Percentiles rank a stretch among this genome's conserved stretches.
Evolutionary conservation across 2,329 filamentous ascomycete species (phyloP).

Genomic region (Tolypocladium amazonense): DNA sequence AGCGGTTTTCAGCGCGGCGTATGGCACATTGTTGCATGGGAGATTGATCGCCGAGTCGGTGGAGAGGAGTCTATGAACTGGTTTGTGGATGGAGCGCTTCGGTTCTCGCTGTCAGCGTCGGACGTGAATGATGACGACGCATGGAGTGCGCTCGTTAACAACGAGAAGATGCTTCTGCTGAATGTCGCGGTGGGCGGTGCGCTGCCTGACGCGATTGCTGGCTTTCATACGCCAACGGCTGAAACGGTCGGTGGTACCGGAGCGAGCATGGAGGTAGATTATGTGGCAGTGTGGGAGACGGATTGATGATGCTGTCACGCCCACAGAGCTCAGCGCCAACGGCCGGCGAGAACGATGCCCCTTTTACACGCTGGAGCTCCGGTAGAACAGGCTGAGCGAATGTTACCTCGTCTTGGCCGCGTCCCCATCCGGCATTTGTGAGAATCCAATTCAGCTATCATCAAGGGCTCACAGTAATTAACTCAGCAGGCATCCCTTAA

Average conservation of each 20-base stretch:
- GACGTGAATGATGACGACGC: slow-evolving; percentile 14
- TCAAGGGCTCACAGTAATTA: neutral
- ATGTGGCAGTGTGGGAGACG: slow-evolving; percentile 24
- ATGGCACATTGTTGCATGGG: slow-evolving; percentile 21
- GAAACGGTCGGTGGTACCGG: slow-evolving; percentile 19
- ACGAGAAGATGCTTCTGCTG: slow-evolving; percentile 23
- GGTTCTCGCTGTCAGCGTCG: slow-evolving; percentile 15
- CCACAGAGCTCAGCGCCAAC: neutral
- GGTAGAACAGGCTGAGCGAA: neutral
- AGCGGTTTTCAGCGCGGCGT: slow-evolving; percentile 13
- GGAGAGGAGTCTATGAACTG: slow-evolving; percentile 21
- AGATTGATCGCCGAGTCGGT: slow-evolving; percentile 19
- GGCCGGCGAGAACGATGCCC: neutral
- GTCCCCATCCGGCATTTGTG: neutral
- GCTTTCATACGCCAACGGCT: slow-evolving; percentile 20
- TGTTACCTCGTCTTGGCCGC: neutral
- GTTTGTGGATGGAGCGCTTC: slow-evolving; percentile 19
- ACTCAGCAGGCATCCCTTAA: neutral
- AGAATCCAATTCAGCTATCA: neutral
- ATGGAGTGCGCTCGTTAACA: slow-evolving; percentile 20
- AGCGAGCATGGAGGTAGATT: slow-evolving; percentile 26
- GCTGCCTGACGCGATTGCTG: slow-evolving; percentile 23
- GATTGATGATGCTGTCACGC: neutral
- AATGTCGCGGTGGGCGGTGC: slow-evolving; percentile 29
- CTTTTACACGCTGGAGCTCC: neutral